Percentiles rank a stretch among this genome's conserved stretches.
These are phyloP conservation scores for Ustilago shanxiensis DNA, from an alignment of 1,284 basidiomycete species.

Conservation along the genomic window DNA sequence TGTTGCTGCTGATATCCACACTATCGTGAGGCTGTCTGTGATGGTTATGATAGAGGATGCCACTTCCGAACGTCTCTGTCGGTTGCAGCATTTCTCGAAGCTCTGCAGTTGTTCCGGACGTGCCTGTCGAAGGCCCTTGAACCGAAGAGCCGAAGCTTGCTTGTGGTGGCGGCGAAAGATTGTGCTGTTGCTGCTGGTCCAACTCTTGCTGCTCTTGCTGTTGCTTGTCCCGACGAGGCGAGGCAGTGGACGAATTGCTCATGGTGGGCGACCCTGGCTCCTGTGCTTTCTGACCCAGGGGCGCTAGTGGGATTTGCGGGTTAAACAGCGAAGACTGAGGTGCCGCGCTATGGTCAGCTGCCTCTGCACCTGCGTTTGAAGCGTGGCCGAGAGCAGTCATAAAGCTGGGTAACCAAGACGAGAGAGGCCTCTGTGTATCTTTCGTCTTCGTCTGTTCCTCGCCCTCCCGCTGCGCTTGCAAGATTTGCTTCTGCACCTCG, in stretches of 20 bases:
- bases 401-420: neutral
- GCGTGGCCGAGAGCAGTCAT: neutral
- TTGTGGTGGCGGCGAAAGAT: neutral
- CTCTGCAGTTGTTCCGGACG: neutral
- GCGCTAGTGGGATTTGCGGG: neutral
- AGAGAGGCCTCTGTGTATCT: neutral
- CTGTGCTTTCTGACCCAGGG: neutral
- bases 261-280: neutral
- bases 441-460: neutral
- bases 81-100: slow-evolving; percentile 5
- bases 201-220: neutral
- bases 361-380: neutral
- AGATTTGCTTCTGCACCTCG: neutral
- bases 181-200: slow-evolving; percentile 1
- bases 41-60: neutral
- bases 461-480: neutral
- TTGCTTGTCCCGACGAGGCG: neutral
- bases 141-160: slow-evolving; percentile 1
- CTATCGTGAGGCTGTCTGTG: neutral
- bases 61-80: neutral
- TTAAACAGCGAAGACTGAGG: neutral
- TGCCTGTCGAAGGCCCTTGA: neutral
- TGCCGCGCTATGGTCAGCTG: neutral
- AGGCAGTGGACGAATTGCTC: neutral
- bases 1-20: slow-evolving; percentile 4